These are phyloP conservation scores for Colletotrichum theobromicola DNA, from an alignment of 2,329 filamentous ascomycete species.

Conservation along the genomic window DNA sequence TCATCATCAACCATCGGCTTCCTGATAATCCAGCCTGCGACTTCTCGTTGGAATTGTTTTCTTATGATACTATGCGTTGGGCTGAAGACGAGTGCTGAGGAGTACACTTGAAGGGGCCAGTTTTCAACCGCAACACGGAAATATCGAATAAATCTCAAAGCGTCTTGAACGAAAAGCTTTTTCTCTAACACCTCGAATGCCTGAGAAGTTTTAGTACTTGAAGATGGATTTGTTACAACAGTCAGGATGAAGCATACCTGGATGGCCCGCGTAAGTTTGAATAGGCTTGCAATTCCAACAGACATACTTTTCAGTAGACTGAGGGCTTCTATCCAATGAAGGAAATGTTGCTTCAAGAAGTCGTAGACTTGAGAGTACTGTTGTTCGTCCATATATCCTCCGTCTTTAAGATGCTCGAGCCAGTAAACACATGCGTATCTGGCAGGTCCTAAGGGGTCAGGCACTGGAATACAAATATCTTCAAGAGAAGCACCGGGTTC, in stretches of 20 bases:
- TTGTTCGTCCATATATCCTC: fast-evolving
- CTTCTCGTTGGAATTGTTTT: background rate
- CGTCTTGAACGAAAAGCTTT: background rate
- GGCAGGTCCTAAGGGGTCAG: slow-evolving; percentile 14
- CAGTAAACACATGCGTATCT: slow-evolving; percentile 28
- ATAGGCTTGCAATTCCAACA: background rate
- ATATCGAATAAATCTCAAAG: background rate
- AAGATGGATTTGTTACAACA: background rate
- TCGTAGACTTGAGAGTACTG: background rate
- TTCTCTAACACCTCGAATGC: background rate
- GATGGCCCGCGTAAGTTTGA: background rate
- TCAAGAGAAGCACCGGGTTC: slow-evolving; percentile 4
- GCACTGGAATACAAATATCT: background rate
- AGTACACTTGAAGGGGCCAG: background rate
- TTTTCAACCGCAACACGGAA: background rate
- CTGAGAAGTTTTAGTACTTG: background rate
- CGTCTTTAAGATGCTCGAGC: slow-evolving; percentile 21
- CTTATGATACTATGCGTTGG: background rate
- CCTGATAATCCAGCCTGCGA: background rate
- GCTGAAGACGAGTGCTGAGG: background rate
- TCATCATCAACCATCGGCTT: background rate
- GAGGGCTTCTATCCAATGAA: background rate
- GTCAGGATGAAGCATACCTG: background rate
- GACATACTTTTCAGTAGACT: background rate
- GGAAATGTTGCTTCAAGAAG: background rate